Percentiles rank a stretch among this genome's conserved stretches.
Evolutionary conservation across 768 basidiomycete genomes (phyloP).

Genomic region (Hericium coralloides): DNA sequence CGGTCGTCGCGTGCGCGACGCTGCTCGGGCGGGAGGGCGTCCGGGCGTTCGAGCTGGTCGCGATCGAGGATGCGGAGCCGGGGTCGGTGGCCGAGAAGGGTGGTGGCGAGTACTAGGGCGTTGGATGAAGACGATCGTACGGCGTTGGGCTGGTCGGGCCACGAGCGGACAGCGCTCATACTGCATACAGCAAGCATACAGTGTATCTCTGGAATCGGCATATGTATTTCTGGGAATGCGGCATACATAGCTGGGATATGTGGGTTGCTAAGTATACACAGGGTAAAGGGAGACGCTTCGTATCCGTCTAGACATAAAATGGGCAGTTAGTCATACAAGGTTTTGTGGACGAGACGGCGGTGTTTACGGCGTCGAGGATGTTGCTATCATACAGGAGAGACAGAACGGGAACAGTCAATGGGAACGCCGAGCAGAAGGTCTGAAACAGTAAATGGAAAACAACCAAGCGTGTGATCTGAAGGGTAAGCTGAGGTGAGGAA

Average conservation of each 20-base stretch:
- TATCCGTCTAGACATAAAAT: neutral
- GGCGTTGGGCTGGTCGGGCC: neutral
- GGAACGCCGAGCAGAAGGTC: neutral
- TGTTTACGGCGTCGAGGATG: neutral
- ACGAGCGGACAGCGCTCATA: too few relatives aligned
- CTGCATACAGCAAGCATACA: too few relatives aligned
- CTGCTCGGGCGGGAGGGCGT: slow-evolving; percentile 34
- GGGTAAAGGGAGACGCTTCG: neutral
- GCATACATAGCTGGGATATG: neutral
- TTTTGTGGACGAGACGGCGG: neutral
- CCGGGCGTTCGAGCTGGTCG: slow-evolving; percentile 25
- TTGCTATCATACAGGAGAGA: neutral
- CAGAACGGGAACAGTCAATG: neutral
- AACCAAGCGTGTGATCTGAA: neutral
- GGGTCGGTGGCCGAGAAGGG: neutral
- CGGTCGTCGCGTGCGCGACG: slow-evolving; percentile 58
- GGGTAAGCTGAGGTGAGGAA: too few relatives aligned
- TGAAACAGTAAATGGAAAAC: neutral
- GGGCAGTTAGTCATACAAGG: neutral
- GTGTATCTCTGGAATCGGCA: neutral
- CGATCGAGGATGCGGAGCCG: neutral
- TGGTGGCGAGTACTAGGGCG: neutral
- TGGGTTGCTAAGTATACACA: neutral
- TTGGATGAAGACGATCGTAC: neutral
- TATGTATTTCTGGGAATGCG: neutral